Base-by-base conservation (phyloP, 1,284 basidiomycete genomes). In the Cryptococcus sp. region DNA sequence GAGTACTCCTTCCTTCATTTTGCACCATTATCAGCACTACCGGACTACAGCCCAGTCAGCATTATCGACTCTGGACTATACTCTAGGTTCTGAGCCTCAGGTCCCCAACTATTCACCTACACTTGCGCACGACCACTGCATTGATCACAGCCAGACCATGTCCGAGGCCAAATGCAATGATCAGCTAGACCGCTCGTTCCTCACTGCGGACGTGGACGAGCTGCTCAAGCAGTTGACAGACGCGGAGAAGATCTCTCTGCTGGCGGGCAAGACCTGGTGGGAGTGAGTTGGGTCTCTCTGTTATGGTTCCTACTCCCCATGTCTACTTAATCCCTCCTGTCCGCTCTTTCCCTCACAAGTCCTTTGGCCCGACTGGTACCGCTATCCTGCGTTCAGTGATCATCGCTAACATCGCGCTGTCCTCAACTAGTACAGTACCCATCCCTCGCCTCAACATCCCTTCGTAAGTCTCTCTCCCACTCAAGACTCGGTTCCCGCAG, bases 401-500 rank as follows among this genome's bases (percentile, higher is more conserved):
- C 30, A 35, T 35, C 30, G 30, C 30, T 35, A 13, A 35, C 30
- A 35, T 35, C 13, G 13, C 30, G 25, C 3, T 35, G 7, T 35
- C 2, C 30, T 35, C 30, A 10, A 5, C 30, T 35, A 73, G 71
- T 38, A 75, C 73, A 10, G 67, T 68, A 1, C 63, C 69, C 1
- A 53, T 75, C 3, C 69, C 73, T 2, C 61, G 72, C n/a, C 54
- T 77, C 25, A 72, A 74, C 50, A 63, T 77, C 20, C 75, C 70
- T 25, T 61, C 54, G 66, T 68, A 50, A 50, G 53, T 52, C 48
- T 19, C 10, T 22, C 17, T 16, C 10, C 11, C 38, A 13, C 8
- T n/a, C 38, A 25, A 22, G 20, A 5, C 16, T 30, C 38, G 11
- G 5, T 23, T 38, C 41, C 20, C 19, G 10, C 35, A 23, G 20